These are phyloP conservation scores for Ottelia alismoides DNA, from an alignment of 106 monocot species.

Conservation along the genomic window DNA sequence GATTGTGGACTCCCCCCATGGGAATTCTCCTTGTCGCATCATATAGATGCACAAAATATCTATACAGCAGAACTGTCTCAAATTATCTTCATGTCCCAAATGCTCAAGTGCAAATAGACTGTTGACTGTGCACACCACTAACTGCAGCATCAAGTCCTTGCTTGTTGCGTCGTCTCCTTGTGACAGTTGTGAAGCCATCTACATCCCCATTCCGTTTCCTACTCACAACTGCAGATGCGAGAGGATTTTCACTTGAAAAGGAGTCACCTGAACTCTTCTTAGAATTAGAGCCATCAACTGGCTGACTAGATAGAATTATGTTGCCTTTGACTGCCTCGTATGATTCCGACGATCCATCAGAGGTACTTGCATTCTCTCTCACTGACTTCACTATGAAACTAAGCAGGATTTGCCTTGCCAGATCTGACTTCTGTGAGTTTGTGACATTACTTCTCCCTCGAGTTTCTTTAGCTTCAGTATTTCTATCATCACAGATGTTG, in stretches of 20 bases:
- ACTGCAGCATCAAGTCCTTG: constrained; percentile 41
- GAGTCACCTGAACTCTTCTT: neutral
- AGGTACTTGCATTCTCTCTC: constrained; percentile 25
- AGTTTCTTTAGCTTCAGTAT: constrained; percentile 5
- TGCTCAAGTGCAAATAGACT: constrained; percentile 79
- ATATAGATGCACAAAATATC: too few species aligned
- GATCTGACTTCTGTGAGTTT: constrained; percentile 35
- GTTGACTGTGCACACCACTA: constrained; percentile 43
- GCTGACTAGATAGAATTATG: too few species aligned
- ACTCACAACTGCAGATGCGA: constrained; percentile 1
- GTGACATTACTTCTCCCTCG: constrained; percentile 25
- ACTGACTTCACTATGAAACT: constrained; percentile 83
- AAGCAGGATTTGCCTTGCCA: constrained; percentile 79
- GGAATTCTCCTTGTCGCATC: too few species aligned
- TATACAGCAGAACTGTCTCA: too few species aligned
- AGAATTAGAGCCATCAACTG: neutral
- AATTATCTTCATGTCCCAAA: too few species aligned
- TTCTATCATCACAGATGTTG: constrained; percentile 7
- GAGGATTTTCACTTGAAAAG: constrained; percentile 1
- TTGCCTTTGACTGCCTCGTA: constrained; percentile 5
- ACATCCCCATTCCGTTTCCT: constrained; percentile 32
- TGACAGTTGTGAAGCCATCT: constrained; percentile 82
- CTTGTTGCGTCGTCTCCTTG: constrained; percentile 50
- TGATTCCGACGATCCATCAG: constrained; percentile 11
- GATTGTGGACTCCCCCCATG: too few species aligned